These are phyloP conservation scores for Rhodamnia rubescens DNA, from an alignment of 345 rosid genomes.

Conservation along the genomic window DNA sequence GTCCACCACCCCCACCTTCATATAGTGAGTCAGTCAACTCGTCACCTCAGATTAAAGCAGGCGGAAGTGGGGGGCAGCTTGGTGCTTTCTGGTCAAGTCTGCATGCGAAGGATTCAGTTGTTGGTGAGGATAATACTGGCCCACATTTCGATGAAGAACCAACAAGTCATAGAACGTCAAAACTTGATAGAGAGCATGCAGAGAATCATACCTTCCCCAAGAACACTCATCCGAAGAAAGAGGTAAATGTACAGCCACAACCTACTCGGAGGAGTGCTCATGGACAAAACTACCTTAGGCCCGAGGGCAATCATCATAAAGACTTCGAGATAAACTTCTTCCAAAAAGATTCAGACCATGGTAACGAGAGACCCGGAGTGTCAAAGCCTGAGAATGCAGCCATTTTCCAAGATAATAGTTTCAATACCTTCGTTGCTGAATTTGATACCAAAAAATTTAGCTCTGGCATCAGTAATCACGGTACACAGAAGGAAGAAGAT, in stretches of 20 bases:
- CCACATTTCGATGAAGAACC: conserved; percentile 63
- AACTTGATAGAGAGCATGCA: conserved; percentile 25
- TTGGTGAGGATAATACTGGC: conserved; percentile 36
- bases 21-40: conserved; percentile 17
- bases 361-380: conserved; percentile 29
- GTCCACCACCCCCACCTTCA: conserved; percentile 68
- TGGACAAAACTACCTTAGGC: conserved; percentile 14
- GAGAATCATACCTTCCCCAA: conserved; percentile 28
- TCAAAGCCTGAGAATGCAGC: conserved; percentile 23
- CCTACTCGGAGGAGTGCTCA: conserved; percentile 18
- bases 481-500: conserved; percentile 36
- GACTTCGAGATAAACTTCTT: conserved; percentile 41
- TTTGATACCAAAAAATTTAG: conserved; percentile 64
- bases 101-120: conserved; percentile 50
- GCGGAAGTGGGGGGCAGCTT: conserved; percentile 47
- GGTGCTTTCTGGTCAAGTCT: conserved; percentile 96
- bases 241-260: conserved; percentile 25
- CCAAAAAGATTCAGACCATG: conserved; percentile 24
- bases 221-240: conserved; percentile 35
- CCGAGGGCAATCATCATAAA: conserved; percentile 28
- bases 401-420: conserved; percentile 45
- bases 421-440: conserved; percentile 73
- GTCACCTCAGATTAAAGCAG: conserved; percentile 20
- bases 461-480: conserved; percentile 16
- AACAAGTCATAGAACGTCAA: conserved; percentile 21